Evolutionary conservation across 768 basidiomycete genomes (phyloP), one percentile per base, ranked within the genome.

Genomic region (Pholiota molesta): DNA sequence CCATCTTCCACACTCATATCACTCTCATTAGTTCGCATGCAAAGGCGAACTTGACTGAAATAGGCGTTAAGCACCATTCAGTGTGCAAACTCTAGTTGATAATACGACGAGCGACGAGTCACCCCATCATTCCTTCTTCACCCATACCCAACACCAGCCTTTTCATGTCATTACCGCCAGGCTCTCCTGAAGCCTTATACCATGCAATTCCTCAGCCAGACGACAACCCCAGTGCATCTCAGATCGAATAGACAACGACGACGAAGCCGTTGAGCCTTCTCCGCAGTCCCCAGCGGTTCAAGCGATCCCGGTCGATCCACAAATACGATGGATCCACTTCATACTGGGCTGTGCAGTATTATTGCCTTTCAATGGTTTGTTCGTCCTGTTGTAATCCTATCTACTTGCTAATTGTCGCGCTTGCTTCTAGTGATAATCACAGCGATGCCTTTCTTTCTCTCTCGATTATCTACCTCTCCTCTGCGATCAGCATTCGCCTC

Each of bases 321-420:
- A 76, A 51, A 81, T 88, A 67, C 73, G 77, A 54, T 89, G 88
- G 86, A 83, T 88, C 44, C 83, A 87, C 66, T 91, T 92, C 65
- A 73, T 90, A 23, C 74, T 95, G 17, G 94, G 95, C 2, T 89
- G 89, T 60, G 90, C 92, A 19, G 83, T 90, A 3, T 80, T 97
- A 7, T 75, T 97, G 17, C 89, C 92, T 29, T 97, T 95, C 95
- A 97, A 95, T 70, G 94, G 95, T 94, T 72, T 70, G 83, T 71
- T 49, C 47, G 16, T 60, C 28, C 68, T 10, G 11, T 35, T 19
- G 10, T 37, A 51, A 29, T 52, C 7, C 16, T 53, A 42, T 14
- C 16, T 40, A 51, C 53, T 28, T 13, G 14, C 23, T 35, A 28
- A 28, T 28, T 54, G 16, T 13, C 52, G 60, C 55, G 11, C 55